A percentile compares a stretch with the other conserved stretches of the same genome.
Evolutionary conservation across 768 basidiomycete species (phyloP).

Genomic region (Polyporus arcularius): DNA sequence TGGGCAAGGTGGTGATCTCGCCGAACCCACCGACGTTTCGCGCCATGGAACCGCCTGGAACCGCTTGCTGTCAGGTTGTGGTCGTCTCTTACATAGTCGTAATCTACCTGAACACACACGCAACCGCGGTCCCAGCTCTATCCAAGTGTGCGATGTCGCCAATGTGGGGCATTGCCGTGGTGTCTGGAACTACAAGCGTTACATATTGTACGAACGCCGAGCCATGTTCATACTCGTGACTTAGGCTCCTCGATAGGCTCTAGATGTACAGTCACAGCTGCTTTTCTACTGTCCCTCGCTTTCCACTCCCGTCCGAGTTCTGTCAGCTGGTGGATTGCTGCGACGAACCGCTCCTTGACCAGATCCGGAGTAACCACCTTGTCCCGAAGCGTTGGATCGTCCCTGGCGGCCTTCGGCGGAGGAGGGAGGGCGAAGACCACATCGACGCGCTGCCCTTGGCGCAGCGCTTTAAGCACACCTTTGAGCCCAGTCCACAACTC

Average conservation of each 20-base stretch:
- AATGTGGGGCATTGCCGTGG: no score
- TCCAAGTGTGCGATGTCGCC: no score
- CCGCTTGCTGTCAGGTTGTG: background rate
- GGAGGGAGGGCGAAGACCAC: constrained; percentile 9
- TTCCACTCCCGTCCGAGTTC: constrained; percentile 57
- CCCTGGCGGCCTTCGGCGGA: constrained; percentile 8
- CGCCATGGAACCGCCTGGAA: background rate
- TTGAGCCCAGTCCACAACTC: constrained; percentile 11
- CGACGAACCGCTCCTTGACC: constrained; percentile 44
- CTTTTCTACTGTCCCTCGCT: constrained; percentile 40
- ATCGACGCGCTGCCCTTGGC: constrained; percentile 13
- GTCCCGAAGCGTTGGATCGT: background rate
- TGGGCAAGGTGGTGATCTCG: background rate
- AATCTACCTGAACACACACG: no score
- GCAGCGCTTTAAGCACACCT: background rate
- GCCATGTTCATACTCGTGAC: no score
- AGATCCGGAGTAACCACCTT: constrained; percentile 1
- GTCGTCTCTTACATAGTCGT: background rate
- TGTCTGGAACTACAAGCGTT: no score
- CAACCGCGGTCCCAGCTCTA: background rate
- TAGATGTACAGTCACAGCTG: constrained; percentile 43
- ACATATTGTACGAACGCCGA: no score
- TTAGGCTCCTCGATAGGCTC: constrained; percentile 21
- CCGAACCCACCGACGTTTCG: background rate
- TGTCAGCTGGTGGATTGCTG: constrained; percentile 40